Evolutionary conservation across 2,329 filamentous ascomycete species (phyloP).

Genomic region (Paracorniculantispora psalliotae): DNA sequence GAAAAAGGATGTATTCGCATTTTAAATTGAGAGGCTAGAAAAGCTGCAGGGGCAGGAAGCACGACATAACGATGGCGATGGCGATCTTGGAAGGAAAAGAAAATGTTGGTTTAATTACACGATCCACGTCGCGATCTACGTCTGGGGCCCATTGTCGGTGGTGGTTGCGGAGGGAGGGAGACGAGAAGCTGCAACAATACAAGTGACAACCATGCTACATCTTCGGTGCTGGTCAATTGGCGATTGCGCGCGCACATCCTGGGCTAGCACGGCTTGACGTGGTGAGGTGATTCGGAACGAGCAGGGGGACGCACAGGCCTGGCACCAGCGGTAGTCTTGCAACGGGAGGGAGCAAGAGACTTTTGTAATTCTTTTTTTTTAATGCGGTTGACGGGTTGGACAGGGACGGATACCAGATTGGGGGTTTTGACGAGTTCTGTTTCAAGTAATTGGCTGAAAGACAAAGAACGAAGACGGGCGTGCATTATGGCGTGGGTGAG

Average conservation of each 20-base stretch:
- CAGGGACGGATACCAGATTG: background rate
- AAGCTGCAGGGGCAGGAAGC: slow-evolving; percentile 2
- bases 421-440: background rate
- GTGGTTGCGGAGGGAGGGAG: background rate
- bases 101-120: slow-evolving; percentile 2
- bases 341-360: background rate
- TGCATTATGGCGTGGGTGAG: background rate
- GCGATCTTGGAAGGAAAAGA: background rate
- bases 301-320: background rate
- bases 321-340: background rate
- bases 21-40: background rate
- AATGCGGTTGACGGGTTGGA: background rate
- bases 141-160: background rate
- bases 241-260: background rate
- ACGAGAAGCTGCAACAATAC: background rate
- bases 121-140: slow-evolving; percentile 8
- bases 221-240: background rate
- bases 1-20: background rate
- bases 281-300: background rate
- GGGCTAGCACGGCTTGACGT: background rate
- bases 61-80: background rate
- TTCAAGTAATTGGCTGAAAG: background rate
- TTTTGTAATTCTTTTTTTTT: no score
- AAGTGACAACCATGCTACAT: background rate
- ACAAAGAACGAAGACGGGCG: background rate